Evolutionary conservation across 345 rosid genomes (phyloP).

Genomic region (Gynandropsis gynandra): DNA sequence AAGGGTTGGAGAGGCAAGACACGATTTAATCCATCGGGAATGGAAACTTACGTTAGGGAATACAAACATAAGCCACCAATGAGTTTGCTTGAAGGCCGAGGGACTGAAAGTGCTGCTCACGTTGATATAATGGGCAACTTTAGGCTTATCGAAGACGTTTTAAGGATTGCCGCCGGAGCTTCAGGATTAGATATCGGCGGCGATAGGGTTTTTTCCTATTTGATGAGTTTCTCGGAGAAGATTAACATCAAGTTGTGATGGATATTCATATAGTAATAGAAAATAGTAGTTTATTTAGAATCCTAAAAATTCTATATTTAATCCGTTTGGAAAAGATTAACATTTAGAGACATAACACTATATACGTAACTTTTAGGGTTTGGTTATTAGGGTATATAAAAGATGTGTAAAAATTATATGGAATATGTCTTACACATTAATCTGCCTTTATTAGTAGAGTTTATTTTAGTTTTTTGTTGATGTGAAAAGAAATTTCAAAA

Average conservation of each 20-base stretch:
- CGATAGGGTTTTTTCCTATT: slow-evolving; percentile 44
- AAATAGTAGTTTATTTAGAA: too few species aligned
- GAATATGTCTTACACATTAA: too few species aligned
- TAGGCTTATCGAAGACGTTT: slow-evolving; percentile 54
- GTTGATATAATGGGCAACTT: slow-evolving; percentile 68
- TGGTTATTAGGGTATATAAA: too few species aligned
- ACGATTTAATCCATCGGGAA: slow-evolving; percentile 62
- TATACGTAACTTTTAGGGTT: too few species aligned
- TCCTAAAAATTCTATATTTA: too few species aligned
- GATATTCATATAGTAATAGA: too few species aligned
- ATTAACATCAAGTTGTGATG: slow-evolving; percentile 39
- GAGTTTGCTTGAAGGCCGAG: slow-evolving; percentile 52
- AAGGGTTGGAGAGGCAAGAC: slow-evolving; percentile 70
- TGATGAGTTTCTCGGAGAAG: slow-evolving; percentile 41
- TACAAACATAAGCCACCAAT: slow-evolving; percentile 44
- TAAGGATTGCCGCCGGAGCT: slow-evolving; percentile 58
- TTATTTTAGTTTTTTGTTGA: too few species aligned
- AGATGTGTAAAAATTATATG: too few species aligned
- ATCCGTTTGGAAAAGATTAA: too few species aligned
- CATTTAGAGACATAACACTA: too few species aligned
- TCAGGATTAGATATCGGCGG: slow-evolving; percentile 52
- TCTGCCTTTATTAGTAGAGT: too few species aligned
- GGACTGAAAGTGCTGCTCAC: slow-evolving; percentile 49
- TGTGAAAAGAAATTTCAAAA: too few species aligned
- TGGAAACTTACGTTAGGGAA: slow-evolving; percentile 39